phyloP scores from a whole-genome alignment of 1,284 basidiomycete species.

The Lignosus rhinocerotis region DNA sequence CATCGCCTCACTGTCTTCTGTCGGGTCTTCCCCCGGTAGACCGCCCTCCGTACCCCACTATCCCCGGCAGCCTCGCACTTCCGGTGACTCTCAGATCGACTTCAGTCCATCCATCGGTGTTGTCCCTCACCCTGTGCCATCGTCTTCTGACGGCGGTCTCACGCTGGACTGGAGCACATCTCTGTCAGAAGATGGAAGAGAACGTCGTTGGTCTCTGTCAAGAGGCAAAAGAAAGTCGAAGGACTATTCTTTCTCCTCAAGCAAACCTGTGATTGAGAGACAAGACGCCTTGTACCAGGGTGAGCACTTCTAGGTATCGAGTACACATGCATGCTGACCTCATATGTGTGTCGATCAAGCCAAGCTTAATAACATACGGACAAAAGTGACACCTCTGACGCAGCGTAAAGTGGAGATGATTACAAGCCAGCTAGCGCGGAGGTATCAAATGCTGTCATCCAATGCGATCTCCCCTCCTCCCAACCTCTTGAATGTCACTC shows the following conservation, averaged over 20 bases:
- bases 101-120: constrained; percentile 67
- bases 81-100: constrained; percentile 55
- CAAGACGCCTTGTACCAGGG: constrained; percentile 33
- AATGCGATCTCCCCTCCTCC: constrained; percentile 35
- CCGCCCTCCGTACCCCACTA: constrained; percentile 9
- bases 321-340: neutral
- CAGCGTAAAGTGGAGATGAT: constrained; percentile 66
- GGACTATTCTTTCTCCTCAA: constrained; percentile 46
- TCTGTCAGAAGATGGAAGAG: constrained; percentile 54
- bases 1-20: constrained; percentile 32
- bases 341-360: constrained; percentile 39
- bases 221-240: constrained; percentile 60
- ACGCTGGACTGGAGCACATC: constrained; percentile 69
- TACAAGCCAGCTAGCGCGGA: constrained; percentile 61
- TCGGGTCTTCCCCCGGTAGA: constrained; percentile 38
- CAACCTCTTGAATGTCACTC: constrained; percentile 50
- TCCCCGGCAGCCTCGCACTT: constrained; percentile 19
- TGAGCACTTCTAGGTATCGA: neutral
- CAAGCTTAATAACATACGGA: constrained; percentile 55
- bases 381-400: constrained; percentile 51
- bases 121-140: constrained; percentile 55
- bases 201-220: constrained; percentile 62
- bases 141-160: constrained; percentile 62
- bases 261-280: constrained; percentile 40
- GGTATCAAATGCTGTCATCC: constrained; percentile 56